Conservation (phyloP, 495 filamentous ascomycete species). For the Acidiella bohemica region DNA sequence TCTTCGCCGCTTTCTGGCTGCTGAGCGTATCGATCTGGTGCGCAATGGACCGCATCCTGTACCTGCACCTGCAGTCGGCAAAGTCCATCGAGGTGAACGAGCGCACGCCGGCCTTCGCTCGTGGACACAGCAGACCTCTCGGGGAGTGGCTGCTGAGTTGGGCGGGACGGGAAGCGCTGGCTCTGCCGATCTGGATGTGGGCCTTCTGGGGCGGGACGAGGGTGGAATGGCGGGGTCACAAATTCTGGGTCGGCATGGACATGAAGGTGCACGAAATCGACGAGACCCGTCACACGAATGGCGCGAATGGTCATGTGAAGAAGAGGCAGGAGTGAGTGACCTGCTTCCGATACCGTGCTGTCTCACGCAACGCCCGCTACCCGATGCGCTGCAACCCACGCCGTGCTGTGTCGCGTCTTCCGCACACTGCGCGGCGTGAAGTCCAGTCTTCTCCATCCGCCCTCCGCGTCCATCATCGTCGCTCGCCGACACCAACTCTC, state of each 20-base stretch:
- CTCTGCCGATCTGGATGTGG: constrained; percentile 75
- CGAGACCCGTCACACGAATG: background rate
- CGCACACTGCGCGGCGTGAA: constrained; percentile 2
- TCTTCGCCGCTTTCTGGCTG: constrained; percentile 53
- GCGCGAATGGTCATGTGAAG: constrained; percentile 9
- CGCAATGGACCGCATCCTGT: constrained; percentile 57
- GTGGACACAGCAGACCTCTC: constrained; percentile 34
- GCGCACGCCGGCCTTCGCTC: constrained; percentile 59
- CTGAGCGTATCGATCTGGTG: constrained; percentile 59
- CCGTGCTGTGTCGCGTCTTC: constrained; percentile 6
- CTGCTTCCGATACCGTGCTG: background rate
- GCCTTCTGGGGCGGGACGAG: constrained; percentile 72
- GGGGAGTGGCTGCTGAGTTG: constrained; percentile 66
- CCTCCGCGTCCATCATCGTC: background rate
- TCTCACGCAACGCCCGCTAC: background rate
- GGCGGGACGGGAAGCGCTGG: constrained; percentile 70
- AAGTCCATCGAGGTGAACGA: constrained; percentile 56
- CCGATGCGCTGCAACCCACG: background rate
- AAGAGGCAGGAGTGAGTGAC: background rate
- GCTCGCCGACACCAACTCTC: constrained; percentile 1
- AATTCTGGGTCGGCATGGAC: constrained; percentile 70
- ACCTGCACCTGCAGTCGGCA: constrained; percentile 56
- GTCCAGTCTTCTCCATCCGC: constrained; percentile 2
- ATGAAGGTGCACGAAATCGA: constrained; percentile 53
- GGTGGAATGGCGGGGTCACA: constrained; percentile 73